phyloP scores from a whole-genome alignment of 1,139 yeast genomes.

The Scheffersomyces illinoinensis region DNA sequence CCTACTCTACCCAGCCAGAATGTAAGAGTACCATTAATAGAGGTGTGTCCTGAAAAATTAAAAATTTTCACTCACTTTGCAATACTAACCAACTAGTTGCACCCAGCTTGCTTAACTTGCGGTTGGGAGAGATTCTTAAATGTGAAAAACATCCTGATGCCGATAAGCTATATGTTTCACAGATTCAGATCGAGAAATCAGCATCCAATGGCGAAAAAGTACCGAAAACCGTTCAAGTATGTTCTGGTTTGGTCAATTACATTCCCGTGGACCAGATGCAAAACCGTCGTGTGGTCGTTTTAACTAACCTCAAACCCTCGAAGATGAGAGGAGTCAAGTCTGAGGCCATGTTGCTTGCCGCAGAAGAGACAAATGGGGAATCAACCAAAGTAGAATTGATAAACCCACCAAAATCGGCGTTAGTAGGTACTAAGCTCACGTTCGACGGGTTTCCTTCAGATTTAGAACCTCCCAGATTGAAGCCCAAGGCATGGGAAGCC shows the following conservation, averaged over 20 bases:
- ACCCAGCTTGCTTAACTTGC: conserved; percentile 28
- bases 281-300: conserved; percentile 75
- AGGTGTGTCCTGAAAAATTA: neutral
- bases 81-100: conserved; percentile 12
- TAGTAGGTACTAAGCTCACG: conserved; percentile 29
- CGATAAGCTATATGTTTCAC: conserved; percentile 54
- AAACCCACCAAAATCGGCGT: conserved; percentile 20
- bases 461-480: conserved; percentile 27
- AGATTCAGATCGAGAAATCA: conserved; percentile 27
- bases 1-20: conserved; percentile 1
- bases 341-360: conserved; percentile 62
- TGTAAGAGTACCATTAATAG: neutral
- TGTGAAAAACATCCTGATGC: conserved; percentile 52
- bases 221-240: conserved; percentile 39
- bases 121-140: conserved; percentile 47
- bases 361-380: conserved; percentile 21
- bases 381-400: conserved; percentile 22
- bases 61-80: neutral
- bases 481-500: conserved; percentile 35
- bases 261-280: conserved; percentile 82
- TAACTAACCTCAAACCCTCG: conserved; percentile 88
- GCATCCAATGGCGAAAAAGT: conserved; percentile 6
- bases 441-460: conserved; percentile 23
- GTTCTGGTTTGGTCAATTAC: conserved; percentile 65
- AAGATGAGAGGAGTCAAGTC: conserved; percentile 84